phyloP scores from a whole-genome alignment of 495 filamentous ascomycete species.

The Tuber indicum region DNA sequence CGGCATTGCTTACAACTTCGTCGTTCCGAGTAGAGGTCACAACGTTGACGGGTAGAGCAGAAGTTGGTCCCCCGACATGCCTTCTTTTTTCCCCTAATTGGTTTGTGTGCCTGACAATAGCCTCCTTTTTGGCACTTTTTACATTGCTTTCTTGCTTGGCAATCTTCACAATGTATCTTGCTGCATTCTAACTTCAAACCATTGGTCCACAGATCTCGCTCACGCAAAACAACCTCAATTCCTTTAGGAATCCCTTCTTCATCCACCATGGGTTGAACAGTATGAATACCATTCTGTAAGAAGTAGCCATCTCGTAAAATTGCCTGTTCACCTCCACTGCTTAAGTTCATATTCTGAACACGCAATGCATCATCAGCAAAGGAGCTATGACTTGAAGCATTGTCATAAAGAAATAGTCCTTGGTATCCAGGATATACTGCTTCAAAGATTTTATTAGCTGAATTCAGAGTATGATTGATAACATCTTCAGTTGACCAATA shows the following conservation, averaged over 20 bases:
- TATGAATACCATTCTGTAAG: not conserved
- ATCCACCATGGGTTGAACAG: not conserved
- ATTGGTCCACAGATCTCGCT: conserved; percentile 7
- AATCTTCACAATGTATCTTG: not conserved
- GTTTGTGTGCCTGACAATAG: not conserved
- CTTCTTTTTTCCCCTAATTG: not conserved
- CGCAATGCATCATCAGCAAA: conserved; percentile 11
- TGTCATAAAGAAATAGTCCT: conserved; percentile 11
- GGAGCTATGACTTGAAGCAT: conserved; percentile 11
- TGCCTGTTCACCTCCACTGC: not conserved
- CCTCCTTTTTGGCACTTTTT: not conserved
- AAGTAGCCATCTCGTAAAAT: not conserved
- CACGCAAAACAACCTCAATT: not conserved
- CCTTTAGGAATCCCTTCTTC: not conserved
- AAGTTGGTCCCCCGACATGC: not conserved
- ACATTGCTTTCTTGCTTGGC: not conserved
- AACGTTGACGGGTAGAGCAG: not conserved
- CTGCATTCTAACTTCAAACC: not conserved
- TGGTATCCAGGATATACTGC: not conserved
- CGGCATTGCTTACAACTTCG: not conserved
- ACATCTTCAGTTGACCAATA: not conserved
- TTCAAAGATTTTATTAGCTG: conserved; percentile 6
- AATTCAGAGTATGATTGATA: not conserved
- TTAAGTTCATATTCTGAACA: conserved; percentile 10
- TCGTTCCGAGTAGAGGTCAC: not conserved